Base-by-base conservation (phyloP, 139 green algal species). In the Microglena sp. region DNA sequence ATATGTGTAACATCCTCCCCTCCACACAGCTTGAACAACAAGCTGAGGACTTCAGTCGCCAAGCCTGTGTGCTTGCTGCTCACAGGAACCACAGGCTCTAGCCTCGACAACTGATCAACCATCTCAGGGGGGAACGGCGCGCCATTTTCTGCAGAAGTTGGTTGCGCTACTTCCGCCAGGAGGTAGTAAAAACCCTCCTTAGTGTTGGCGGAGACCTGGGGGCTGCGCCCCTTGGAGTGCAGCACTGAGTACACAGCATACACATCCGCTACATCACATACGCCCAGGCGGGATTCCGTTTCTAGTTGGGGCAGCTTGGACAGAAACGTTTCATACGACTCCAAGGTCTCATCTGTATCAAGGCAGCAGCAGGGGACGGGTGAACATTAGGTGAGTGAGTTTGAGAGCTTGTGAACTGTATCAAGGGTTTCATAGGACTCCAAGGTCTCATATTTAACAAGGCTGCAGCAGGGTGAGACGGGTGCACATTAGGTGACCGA, bases 121-220 rank as follows among this genome's bases (percentile, higher is more conserved):
- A 36, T n/a, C 35, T 40, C 33, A 0, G 21, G 4, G 32, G 7
- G 59, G 31, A 66, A 15, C 33, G 8, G 11, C 15, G 59, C 5
- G 15, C 26, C 22, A 33, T n/a, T 11, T 28, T 35, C 6, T 43
- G 31, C 26, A 36, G 26, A 31, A 43, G 29, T 45, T 36, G 6
- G 56, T 64, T 6, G 31, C 6, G 40, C 56, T 45, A 31, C 31
- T 64, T 80, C 66, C 2, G 68, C 64, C 1, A 73, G 24, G 26
- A 80, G 72, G 45, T 73, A 80, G 30, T 73, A 66, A 29, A 80
- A 80, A 22, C 59, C 54, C 0, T 33, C 55, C n/a, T 57, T 11
- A 0, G 7, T 35, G 30, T 71, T 69, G 1, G 71, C 60, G 1
- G 35, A 27, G 0, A 65, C 43, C 50, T 68, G 24, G 2, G 65